Percentiles rank a stretch among this genome's conserved stretches.
These are phyloP conservation scores for Hypoxylon sp. DNA, from an alignment of 2,329 filamentous ascomycete species.

Conservation along the genomic window DNA sequence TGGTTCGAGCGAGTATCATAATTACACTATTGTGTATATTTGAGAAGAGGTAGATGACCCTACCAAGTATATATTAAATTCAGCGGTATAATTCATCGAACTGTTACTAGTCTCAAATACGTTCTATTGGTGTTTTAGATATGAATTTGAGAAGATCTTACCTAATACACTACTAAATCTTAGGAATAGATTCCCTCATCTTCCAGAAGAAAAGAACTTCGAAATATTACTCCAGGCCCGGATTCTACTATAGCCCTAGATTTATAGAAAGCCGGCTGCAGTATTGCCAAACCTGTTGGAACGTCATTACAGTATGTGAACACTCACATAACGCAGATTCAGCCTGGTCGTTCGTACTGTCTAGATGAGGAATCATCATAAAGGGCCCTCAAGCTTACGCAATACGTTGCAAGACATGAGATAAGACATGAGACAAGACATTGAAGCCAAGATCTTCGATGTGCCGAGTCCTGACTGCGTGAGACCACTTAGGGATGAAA, in stretches of 20 bases:
- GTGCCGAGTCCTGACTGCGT: slow-evolving; percentile 15
- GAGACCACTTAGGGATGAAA: slow-evolving; percentile 36
- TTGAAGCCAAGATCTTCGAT: slow-evolving; percentile 36
- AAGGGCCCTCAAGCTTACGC: slow-evolving; percentile 25
- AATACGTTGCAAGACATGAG: slow-evolving; percentile 33
- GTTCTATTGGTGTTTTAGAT: background rate
- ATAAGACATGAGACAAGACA: slow-evolving; percentile 34
- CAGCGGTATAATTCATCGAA: slow-evolving; percentile 19
- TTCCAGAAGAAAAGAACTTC: background rate
- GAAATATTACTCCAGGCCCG: background rate
- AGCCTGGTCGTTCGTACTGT: background rate
- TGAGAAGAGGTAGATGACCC: slow-evolving; percentile 24
- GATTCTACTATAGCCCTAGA: background rate
- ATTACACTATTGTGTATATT: slow-evolving; percentile 37
- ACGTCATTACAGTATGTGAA: background rate
- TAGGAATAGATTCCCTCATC: background rate
- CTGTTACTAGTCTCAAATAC: background rate
- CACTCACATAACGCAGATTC: background rate
- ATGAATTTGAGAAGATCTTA: background rate
- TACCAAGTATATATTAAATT: slow-evolving; percentile 48
- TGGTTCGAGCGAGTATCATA: slow-evolving; percentile 4
- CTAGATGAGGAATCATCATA: background rate
- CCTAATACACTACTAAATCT: too few relatives aligned
- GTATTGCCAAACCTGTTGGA: background rate
- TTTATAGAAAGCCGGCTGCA: background rate